Base-by-base conservation (phyloP, 1,284 basidiomycete genomes). In the Ceratobasidium sp. region DNA sequence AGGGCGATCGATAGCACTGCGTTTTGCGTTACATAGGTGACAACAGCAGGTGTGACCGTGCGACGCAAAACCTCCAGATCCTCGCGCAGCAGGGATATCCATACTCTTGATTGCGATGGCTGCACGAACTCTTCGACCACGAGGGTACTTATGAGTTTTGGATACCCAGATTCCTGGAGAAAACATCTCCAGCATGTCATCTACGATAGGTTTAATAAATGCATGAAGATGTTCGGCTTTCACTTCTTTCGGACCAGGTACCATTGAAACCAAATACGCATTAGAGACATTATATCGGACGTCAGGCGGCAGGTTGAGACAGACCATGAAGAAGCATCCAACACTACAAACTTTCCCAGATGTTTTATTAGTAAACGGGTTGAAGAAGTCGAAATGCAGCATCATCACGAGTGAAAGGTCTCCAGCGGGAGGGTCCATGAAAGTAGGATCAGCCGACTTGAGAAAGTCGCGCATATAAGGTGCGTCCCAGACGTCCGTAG, bases 261-360 rank as follows among this genome's bases (percentile, higher is more conserved):
- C 46, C 46, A 49, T 26, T 26, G 58, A 26, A 1, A 61, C 58
- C 26, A 61, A 39, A 61, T 63, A 79, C 39, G 82, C 77, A 61
- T 83, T 81, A 40, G 82, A 66, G 10, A 73, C 58, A 39, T 53
- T 23, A 49, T 78, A 81, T 13, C 82, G 71, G n/a, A 79, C 15
- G 13, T 75, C 58, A 40, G 77, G 55, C 7, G 78, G 81, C n/a
- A 82, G 76, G 61, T 81, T 80, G 23, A 72, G 66, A 39, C 60
- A 69, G 18, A 70, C 55, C 23, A 79, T 46, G 28, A 46, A 79
- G 44, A 79, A 61, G 20, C 49, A 76, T 15, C 72, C 78, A 28
- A 78, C 68, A 39, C 49, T 72, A 18, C 58, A n/a, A 10, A 73
- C 63, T 51, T 77, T 77, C 64, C 56, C 61, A 20, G 75, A 9